Conservation (phyloP, 129 eudicot species). For the Helianthus annuus region DNA sequence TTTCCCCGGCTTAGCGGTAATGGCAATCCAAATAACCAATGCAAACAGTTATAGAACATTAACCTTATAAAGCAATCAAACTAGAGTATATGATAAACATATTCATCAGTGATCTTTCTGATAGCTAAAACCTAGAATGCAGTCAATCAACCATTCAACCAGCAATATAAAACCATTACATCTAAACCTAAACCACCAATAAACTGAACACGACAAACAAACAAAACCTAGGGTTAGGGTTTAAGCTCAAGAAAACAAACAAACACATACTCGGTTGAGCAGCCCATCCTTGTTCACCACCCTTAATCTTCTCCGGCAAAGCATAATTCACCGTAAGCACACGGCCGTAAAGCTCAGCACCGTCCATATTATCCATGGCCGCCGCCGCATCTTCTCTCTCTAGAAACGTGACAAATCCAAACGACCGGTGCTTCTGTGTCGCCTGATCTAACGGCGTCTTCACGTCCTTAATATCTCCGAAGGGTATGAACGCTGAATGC, state of each 20-base stretch:
- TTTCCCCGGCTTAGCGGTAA: not conserved
- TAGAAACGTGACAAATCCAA: conserved; percentile 87
- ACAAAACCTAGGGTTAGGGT: conserved; percentile 18
- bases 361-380: conserved; percentile 99
- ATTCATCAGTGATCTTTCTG: not conserved
- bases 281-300: conserved; percentile 99
- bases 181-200: not conserved
- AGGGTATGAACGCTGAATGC: conserved; percentile 95
- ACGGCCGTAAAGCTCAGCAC: conserved; percentile 94
- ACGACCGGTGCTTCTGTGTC: conserved; percentile 90
- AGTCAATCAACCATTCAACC: too few species aligned
- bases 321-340: conserved; percentile 95
- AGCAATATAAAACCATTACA: too few species aligned
- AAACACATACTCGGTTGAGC: conserved; percentile 82
- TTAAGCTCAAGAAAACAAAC: conserved; percentile 7
- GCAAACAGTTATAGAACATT: conserved; percentile 2
- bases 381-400: conserved; percentile 94
- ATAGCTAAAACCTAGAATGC: not conserved
- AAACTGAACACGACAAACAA: not conserved
- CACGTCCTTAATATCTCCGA: conserved; percentile 95
- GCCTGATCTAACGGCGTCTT: conserved; percentile 98
- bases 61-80: conserved; percentile 2
- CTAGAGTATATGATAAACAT: not conserved
- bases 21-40: not conserved
- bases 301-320: conserved; percentile 83